These are phyloP conservation scores for Cyclaneusma minus DNA, from an alignment of 2,329 filamentous ascomycete genomes.

Conservation along the genomic window DNA sequence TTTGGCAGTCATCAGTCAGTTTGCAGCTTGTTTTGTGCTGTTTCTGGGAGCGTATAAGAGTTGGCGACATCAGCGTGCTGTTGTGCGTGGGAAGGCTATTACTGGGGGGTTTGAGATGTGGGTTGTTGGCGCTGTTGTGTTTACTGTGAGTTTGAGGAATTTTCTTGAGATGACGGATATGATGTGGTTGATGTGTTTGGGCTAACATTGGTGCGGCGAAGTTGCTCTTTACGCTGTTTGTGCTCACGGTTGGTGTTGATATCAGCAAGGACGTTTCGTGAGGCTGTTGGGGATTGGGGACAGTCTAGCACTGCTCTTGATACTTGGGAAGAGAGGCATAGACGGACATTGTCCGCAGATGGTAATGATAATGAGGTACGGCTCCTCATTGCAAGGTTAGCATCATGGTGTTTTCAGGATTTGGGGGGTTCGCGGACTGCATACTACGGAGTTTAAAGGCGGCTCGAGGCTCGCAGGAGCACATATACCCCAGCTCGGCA, in stretches of 20 bases:
- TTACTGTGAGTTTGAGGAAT: slow-evolving; percentile 27
- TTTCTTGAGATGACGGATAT: background rate
- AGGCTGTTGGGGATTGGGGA: too few relatives aligned
- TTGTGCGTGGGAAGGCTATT: slow-evolving; percentile 38
- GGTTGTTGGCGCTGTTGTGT: slow-evolving; percentile 26
- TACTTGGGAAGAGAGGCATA: too few relatives aligned
- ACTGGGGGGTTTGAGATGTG: slow-evolving; percentile 43
- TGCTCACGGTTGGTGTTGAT: slow-evolving; percentile 14
- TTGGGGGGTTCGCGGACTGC: too few relatives aligned
- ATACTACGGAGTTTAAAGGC: too few relatives aligned
- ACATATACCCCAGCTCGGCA: too few relatives aligned
- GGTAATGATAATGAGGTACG: too few relatives aligned
- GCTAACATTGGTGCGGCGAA: slow-evolving; percentile 1
- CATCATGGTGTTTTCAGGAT: too few relatives aligned
- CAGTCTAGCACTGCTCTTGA: too few relatives aligned
- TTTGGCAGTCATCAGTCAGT: slow-evolving; percentile 28
- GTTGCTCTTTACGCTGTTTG: slow-evolving; percentile 11
- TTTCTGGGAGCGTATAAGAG: slow-evolving; percentile 40
- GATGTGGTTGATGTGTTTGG: background rate
- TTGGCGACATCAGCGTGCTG: slow-evolving; percentile 43
- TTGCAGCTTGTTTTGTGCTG: slow-evolving; percentile 23
- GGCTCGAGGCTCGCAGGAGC: too few relatives aligned
- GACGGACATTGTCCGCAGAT: too few relatives aligned
- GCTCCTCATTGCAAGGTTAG: too few relatives aligned
- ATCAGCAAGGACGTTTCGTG: slow-evolving; percentile 11